Conservation (phyloP, 352 stramenopile genomes). For the Phytopythium chamaehyphon region DNA sequence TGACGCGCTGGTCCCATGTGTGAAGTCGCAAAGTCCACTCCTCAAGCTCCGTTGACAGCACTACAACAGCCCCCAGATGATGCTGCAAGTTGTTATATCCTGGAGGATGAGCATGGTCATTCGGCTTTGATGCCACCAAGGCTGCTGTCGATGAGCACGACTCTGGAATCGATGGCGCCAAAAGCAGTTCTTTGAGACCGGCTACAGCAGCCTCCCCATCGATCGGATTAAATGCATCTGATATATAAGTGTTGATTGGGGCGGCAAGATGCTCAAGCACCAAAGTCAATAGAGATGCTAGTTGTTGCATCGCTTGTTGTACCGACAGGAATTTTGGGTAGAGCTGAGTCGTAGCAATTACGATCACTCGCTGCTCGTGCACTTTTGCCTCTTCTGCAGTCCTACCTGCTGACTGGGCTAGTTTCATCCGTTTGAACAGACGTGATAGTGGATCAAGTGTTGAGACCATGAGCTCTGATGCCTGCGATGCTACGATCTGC, state of each 20-base stretch:
- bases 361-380: constrained; percentile 49
- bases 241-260: constrained; percentile 1
- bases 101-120: background rate
- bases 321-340: constrained; percentile 8
- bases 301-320: constrained; percentile 13
- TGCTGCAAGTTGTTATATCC: too few relatives aligned
- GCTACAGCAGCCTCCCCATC: background rate
- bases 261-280: background rate
- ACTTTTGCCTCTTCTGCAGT: constrained; percentile 79
- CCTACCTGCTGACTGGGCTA: constrained; percentile 33
- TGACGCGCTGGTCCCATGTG: too few relatives aligned
- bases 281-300: background rate
- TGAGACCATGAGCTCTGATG: background rate
- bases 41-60: background rate
- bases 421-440: constrained; percentile 34
- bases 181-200: background rate
- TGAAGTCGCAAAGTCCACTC: background rate
- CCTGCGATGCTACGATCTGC: background rate
- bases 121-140: background rate
- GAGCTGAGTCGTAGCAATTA: constrained; percentile 15
- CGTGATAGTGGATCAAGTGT: constrained; percentile 48
- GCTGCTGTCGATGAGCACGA: background rate
- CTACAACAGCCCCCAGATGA: background rate
- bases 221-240: background rate
- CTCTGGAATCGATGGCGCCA: background rate